Evolutionary conservation across 345 rosid genomes (phyloP), one percentile per base, ranked within the genome.

Genomic region (Nasturtium officinale): DNA sequence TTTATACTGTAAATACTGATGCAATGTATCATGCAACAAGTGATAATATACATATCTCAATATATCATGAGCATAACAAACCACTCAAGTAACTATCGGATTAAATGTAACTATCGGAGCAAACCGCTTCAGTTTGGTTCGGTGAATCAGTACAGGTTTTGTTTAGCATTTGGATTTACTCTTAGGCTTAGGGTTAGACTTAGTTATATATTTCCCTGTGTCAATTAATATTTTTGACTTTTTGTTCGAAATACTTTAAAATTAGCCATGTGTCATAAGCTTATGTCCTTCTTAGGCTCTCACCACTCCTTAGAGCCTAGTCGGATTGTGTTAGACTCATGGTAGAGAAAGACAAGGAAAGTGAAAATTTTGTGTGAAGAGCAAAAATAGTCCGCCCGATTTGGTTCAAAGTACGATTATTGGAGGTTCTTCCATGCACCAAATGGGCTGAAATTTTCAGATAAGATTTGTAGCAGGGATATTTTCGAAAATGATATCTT

Each of bases 41-140:
- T 28, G 51, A 47, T 33, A 25, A 60, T 71, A 48, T 21, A 56
- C 11, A 35, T 42, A 40, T 37, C 38, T 55, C 37, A 17, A 54
- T 13, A 30, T 26, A 52, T 25, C 37, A 35, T 3, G 9, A 26
- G 3, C 17, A 42, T 55, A 12, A 45, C 28, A 9, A 43, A n/a
- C 18, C 47, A 43, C 47, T 15, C 47, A 43, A 40, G 45, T 40
- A 40, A 40, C 45, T 40, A 40, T 10, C 15, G 5, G 2, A 38
- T 38, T 38, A 38, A 38, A 38, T 38, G 43, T 38, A 38, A 11
- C 5, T 38, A 38, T n/a, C n/a, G n/a, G n/a, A n/a, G n/a, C n/a
- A n/a, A 38, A 40, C 6, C 45, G 45, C n/a, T 40, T 40, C n/a
- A 38, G 43, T 37, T 38, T 11, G 2, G 15, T 38, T 11, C 2